Conservation (phyloP, 345 rosid species). For the Triadica sebifera region DNA sequence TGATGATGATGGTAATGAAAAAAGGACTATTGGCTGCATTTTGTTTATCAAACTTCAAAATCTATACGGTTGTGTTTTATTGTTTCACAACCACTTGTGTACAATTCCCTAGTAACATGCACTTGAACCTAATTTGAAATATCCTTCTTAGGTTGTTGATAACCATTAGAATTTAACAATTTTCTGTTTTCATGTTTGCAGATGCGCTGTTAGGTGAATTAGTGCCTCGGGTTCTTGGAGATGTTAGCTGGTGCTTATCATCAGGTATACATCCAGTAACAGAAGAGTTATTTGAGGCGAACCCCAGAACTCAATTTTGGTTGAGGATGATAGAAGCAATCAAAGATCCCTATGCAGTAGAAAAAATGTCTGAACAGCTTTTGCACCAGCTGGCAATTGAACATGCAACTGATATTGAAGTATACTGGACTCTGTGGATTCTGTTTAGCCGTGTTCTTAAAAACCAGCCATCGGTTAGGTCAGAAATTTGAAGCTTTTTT, state of each 20-base stretch:
- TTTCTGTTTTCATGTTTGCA: conserved; percentile 36
- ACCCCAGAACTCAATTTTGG: conserved; percentile 59
- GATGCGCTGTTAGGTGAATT: conserved; percentile 75
- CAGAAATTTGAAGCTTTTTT: conserved; percentile 22
- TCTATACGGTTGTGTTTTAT: not conserved
- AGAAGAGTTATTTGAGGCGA: conserved; percentile 39
- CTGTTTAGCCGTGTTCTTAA: conserved; percentile 51
- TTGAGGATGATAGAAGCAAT: conserved; percentile 58
- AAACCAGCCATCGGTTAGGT: conserved; percentile 64
- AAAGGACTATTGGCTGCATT: not conserved
- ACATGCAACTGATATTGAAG: conserved; percentile 64
- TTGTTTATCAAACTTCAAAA: not conserved
- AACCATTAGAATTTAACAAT: not conserved
- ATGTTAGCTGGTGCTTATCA: conserved; percentile 50
- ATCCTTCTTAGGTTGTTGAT: not conserved
- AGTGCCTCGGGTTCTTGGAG: conserved; percentile 52
- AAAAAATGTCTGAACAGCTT: conserved; percentile 78
- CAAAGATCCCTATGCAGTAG: conserved; percentile 72
- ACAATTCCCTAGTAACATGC: not conserved
- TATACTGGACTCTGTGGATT: conserved; percentile 80
- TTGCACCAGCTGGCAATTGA: conserved; percentile 64
- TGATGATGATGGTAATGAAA: not conserved
- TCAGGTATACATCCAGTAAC: conserved; percentile 41
- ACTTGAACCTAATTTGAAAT: not conserved
- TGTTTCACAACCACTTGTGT: not conserved